Evolutionary conservation across 345 rosid species (phyloP).

Genomic region (Brassica rapa): DNA sequence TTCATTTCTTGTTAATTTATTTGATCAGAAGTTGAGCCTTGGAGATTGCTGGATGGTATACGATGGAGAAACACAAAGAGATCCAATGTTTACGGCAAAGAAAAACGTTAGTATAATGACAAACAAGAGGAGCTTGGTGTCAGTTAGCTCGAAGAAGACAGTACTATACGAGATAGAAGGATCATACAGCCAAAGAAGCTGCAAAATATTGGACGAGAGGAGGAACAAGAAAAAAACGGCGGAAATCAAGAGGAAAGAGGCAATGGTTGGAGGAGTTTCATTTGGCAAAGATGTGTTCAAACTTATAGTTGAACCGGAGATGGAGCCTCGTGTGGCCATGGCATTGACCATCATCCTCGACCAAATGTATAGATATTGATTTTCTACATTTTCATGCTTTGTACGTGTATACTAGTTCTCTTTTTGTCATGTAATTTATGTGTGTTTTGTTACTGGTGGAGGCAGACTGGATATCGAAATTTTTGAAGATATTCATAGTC

Average conservation of each 20-base stretch:
- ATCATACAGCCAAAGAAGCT: constrained; percentile 66
- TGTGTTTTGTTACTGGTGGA: neutral
- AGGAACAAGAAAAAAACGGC: constrained; percentile 46
- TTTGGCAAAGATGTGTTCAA: constrained; percentile 80
- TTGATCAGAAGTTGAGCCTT: constrained; percentile 61
- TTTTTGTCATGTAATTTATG: constrained; percentile 29
- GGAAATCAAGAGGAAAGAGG: constrained; percentile 72
- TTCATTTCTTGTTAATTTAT: neutral
- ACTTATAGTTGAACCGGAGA: constrained; percentile 64
- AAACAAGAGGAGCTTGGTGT: constrained; percentile 55
- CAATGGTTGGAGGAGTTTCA: constrained; percentile 58
- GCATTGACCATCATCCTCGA: constrained; percentile 82
- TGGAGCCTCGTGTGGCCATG: constrained; percentile 71
- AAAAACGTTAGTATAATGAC: constrained; percentile 54
- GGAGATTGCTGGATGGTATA: constrained; percentile 82
- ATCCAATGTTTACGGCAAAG: constrained; percentile 61
- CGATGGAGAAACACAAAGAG: constrained; percentile 67
- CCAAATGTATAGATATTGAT: constrained; percentile 75
- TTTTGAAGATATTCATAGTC: neutral
- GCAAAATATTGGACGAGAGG: constrained; percentile 63
- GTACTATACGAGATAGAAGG: constrained; percentile 72
- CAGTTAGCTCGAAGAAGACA: constrained; percentile 41
- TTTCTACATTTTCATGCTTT: neutral
- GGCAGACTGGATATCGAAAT: neutral
- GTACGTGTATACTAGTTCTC: constrained; percentile 9